phyloP scores from a whole-genome alignment of 768 basidiomycete genomes.

The Suillus americanus region DNA sequence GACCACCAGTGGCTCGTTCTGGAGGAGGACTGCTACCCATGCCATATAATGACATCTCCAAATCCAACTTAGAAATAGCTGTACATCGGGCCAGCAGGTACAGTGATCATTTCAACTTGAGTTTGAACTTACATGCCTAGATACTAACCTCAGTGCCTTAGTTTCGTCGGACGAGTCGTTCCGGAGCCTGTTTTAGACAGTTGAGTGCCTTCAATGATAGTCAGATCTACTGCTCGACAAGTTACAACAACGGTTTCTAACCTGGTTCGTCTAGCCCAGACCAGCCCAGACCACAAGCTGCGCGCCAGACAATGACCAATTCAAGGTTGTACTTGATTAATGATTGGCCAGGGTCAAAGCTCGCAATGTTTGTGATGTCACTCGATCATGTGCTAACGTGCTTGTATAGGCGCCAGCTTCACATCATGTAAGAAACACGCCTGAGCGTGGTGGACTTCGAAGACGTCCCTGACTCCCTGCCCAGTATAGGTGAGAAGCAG shows the following conservation, averaged over 20 bases:
- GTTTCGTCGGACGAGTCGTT: not conserved
- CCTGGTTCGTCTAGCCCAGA: not conserved
- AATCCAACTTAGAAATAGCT: too few species aligned
- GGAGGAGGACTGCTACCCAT: too few species aligned
- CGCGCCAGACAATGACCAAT: not conserved
- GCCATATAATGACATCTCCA: too few species aligned
- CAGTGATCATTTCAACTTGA: too few species aligned
- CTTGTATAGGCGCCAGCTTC: not conserved
- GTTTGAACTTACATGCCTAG: too few species aligned
- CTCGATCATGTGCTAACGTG: not conserved
- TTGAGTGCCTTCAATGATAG: not conserved
- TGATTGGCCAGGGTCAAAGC: not conserved
- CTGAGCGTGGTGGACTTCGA: not conserved
- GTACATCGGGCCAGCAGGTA: too few species aligned
- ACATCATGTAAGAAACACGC: slow-evolving; percentile 1
- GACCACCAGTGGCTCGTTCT: too few species aligned
- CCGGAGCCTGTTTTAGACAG: not conserved
- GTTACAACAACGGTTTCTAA: not conserved
- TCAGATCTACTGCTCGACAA: not conserved
- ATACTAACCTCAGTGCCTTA: too few species aligned
- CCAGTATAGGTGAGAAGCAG: slow-evolving; percentile 15
- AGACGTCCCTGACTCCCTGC: slow-evolving; percentile 6
- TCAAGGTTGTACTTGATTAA: not conserved
- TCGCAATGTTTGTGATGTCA: not conserved
- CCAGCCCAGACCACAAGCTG: not conserved